Conservation (phyloP, 2,329 filamentous ascomycete species). For the Aschersonia sp. region DNA sequence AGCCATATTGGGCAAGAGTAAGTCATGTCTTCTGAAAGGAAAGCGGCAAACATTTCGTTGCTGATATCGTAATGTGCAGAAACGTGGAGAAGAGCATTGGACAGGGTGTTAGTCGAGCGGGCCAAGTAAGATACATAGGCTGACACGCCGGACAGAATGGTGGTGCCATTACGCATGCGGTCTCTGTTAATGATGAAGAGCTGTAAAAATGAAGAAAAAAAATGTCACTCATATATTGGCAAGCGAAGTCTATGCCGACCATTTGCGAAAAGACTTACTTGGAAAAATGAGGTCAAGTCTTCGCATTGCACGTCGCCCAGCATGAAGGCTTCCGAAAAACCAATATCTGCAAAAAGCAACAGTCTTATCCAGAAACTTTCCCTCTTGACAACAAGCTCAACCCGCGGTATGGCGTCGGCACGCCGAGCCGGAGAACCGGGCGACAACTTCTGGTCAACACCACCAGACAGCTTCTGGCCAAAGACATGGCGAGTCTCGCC, state of each 20-base stretch:
- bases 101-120: slow-evolving; percentile 39
- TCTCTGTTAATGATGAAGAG: slow-evolving; percentile 58
- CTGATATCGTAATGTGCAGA: slow-evolving; percentile 63
- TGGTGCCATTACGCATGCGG: slow-evolving; percentile 48
- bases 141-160: slow-evolving; percentile 43
- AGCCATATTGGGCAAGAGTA: slow-evolving; percentile 58
- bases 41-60: slow-evolving; percentile 63
- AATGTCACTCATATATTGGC: too few relatives aligned
- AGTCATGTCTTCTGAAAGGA: slow-evolving; percentile 62
- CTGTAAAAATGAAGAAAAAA: slow-evolving; percentile 17
- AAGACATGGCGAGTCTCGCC: slow-evolving; percentile 25
- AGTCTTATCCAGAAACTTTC: slow-evolving; percentile 58
- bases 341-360: slow-evolving; percentile 59
- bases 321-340: slow-evolving; percentile 62
- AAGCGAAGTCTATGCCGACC: too few relatives aligned
- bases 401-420: slow-evolving; percentile 21
- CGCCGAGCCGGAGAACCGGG: slow-evolving; percentile 18
- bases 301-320: slow-evolving; percentile 53
- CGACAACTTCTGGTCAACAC: slow-evolving; percentile 19
- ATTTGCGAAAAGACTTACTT: slow-evolving; percentile 23
- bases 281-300: slow-evolving; percentile 54
- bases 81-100: slow-evolving; percentile 48
- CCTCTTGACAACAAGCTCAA: slow-evolving; percentile 45
- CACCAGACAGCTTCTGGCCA: slow-evolving; percentile 27
- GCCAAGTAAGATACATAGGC: slow-evolving; percentile 43